phyloP scores from a whole-genome alignment of 305 asterid genomes.

The Plantago lanceolata region DNA sequence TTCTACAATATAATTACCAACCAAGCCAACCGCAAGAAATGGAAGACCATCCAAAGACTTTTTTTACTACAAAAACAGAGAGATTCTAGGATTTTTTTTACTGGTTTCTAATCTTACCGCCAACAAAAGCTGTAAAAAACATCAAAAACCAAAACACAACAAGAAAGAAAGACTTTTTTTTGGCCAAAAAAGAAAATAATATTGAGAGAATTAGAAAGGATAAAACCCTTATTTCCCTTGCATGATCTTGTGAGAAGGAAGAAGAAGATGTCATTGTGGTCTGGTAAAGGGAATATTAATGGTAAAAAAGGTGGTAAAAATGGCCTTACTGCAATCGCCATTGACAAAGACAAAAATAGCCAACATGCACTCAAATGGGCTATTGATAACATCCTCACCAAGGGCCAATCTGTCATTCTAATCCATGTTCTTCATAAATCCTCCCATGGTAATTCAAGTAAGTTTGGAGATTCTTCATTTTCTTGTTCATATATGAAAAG shows the following conservation, averaged over 20 bases:
- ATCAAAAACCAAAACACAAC: neutral
- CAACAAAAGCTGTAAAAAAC: constrained; percentile 1
- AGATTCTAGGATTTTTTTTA: neutral
- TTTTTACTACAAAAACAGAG: constrained; percentile 7
- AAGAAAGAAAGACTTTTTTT: neutral
- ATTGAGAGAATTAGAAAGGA: neutral
- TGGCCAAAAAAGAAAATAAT: neutral
- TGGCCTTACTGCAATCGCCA: constrained; percentile 70
- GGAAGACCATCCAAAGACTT: neutral
- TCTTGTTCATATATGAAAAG: neutral
- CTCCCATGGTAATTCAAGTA: constrained; percentile 30
- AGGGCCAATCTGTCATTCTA: constrained; percentile 68
- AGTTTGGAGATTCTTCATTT: neutral
- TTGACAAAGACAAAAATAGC: constrained; percentile 70
- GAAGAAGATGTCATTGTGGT: constrained; percentile 48
- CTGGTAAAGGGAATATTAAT: constrained; percentile 27
- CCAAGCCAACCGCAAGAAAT: neutral
- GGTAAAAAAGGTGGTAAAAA: constrained; percentile 38
- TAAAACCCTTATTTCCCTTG: neutral
- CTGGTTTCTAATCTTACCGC: neutral
- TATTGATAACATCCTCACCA: constrained; percentile 46
- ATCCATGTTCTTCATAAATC: constrained; percentile 51
- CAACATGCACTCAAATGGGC: constrained; percentile 75
- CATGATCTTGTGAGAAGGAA: constrained; percentile 10
- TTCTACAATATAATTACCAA: neutral